A percentile compares a stretch with the other conserved stretches of the same genome.
Evolutionary conservation across 768 basidiomycete genomes (phyloP).

Genomic region (Rhodotorula graminis): DNA sequence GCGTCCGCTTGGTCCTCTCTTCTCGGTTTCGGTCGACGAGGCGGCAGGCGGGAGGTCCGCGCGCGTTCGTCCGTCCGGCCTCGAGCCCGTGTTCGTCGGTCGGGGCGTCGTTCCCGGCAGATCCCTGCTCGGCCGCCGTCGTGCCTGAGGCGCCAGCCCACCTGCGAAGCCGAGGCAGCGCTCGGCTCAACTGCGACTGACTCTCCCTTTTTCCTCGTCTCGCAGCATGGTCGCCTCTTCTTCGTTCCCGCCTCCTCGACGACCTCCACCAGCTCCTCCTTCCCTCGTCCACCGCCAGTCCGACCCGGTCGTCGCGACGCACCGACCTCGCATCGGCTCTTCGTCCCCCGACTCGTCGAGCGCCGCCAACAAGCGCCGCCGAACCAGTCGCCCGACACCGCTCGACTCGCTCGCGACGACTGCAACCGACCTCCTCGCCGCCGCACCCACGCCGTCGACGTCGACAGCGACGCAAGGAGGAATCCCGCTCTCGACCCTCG

Average conservation of each 20-base stretch:
- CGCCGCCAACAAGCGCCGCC: constrained; percentile 3
- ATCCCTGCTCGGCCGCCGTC: no score
- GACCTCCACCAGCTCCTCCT: neutral
- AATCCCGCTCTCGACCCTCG: neutral
- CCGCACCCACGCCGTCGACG: neutral
- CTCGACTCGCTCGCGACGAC: constrained; percentile 25
- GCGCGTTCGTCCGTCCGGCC: neutral
- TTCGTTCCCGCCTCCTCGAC: neutral
- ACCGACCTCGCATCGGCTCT: neutral
- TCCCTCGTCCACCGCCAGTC: neutral
- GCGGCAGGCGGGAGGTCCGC: no score
- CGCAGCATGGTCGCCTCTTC: neutral
- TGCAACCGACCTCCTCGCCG: constrained; percentile 4
- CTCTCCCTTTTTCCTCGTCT: neutral
- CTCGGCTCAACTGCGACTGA: neutral
- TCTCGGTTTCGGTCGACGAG: no score
- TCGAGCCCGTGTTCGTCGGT: no score
- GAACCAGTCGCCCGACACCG: neutral
- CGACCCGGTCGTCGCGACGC: neutral
- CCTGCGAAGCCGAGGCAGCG: no score
- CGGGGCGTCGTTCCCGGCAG: neutral
- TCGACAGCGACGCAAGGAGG: neutral
- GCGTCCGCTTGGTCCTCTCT: neutral
- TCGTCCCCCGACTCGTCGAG: constrained; percentile 1
- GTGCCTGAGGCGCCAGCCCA: no score